Evolutionary conservation across 1,284 basidiomycete species (phyloP).

Genomic region (Volvariella surrecta): DNA sequence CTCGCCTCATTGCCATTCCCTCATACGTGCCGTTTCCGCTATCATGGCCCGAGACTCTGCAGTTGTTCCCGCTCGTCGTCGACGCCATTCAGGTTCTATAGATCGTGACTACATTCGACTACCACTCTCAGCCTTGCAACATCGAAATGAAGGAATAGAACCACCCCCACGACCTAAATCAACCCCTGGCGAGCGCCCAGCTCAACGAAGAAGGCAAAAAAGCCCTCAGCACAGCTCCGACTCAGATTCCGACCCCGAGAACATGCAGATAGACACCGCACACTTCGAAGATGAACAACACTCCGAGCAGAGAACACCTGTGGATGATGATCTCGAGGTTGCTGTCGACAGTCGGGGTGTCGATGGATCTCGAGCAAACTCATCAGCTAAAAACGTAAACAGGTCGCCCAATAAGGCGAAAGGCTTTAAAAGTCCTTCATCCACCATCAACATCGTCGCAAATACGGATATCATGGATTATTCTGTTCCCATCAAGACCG

Average conservation of each 20-base stretch:
- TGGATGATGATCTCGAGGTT: too few species aligned
- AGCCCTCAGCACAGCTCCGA: conserved; percentile 23
- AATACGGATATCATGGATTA: not conserved
- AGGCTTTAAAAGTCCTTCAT: conserved; percentile 15
- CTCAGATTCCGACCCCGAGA: conserved; percentile 10
- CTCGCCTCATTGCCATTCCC: too few species aligned
- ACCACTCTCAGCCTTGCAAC: conserved; percentile 7
- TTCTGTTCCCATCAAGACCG: conserved; percentile 4
- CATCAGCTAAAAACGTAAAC: not conserved
- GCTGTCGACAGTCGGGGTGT: too few species aligned
- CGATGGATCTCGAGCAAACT: too few species aligned
- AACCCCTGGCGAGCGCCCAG: conserved; percentile 32
- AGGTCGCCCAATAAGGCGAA: not conserved
- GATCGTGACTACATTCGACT: conserved; percentile 17
- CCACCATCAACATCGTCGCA: conserved; percentile 12
- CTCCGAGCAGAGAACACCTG: not conserved
- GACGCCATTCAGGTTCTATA: conserved; percentile 29
- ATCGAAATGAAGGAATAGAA: conserved; percentile 14
- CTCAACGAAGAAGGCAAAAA: conserved; percentile 28
- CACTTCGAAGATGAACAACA: conserved; percentile 3
- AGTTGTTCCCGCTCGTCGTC: conserved; percentile 26
- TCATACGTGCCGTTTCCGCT: too few species aligned
- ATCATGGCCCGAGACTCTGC: conserved; percentile 4
- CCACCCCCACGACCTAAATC: conserved; percentile 33
- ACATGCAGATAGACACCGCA: conserved; percentile 15